phyloP scores from a whole-genome alignment of 805 yeast genomes.

The Saccharomycopsis olivae region DNA sequence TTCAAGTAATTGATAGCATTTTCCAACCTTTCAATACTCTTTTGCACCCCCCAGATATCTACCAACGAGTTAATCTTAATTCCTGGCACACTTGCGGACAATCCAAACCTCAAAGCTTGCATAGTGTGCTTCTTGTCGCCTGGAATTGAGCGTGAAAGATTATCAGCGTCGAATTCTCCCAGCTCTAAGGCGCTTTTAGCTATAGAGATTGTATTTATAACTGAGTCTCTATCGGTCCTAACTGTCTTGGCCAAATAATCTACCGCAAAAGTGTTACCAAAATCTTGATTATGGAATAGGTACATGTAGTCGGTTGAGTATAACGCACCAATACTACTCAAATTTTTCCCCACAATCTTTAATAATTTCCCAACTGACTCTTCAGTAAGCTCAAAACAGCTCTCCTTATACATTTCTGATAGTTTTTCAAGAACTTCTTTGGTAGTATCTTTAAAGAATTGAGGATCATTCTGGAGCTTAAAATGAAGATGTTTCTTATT shows the following conservation, averaged over 20 bases:
- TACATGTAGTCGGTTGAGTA: slow-evolving; percentile 36
- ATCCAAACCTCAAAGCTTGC: slow-evolving; percentile 52
- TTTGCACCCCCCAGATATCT: slow-evolving; percentile 52
- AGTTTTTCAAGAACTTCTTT: slow-evolving; percentile 23
- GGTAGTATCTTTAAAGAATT: slow-evolving; percentile 11
- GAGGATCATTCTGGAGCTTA: slow-evolving; percentile 29
- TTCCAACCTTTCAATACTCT: too few relatives aligned
- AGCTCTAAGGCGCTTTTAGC: not conserved
- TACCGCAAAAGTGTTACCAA: not conserved
- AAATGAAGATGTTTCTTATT: slow-evolving; percentile 57
- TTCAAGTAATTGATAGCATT: too few relatives aligned
- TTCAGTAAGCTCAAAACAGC: not conserved
- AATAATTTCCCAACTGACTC: slow-evolving; percentile 33
- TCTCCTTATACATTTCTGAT: slow-evolving; percentile 1
- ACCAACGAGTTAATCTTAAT: slow-evolving; percentile 49
- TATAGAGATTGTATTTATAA: not conserved
- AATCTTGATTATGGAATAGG: slow-evolving; percentile 17
- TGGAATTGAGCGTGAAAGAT: slow-evolving; percentile 6
- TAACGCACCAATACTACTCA: slow-evolving; percentile 42
- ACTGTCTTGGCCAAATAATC: not conserved
- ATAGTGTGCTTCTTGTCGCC: slow-evolving; percentile 35
- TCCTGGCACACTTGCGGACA: slow-evolving; percentile 65
- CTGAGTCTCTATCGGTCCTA: not conserved
- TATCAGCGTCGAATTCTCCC: not conserved
- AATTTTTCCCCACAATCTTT: slow-evolving; percentile 33